phyloP scores from a whole-genome alignment of 306 rosid species.

The Cicer cuneatum region DNA sequence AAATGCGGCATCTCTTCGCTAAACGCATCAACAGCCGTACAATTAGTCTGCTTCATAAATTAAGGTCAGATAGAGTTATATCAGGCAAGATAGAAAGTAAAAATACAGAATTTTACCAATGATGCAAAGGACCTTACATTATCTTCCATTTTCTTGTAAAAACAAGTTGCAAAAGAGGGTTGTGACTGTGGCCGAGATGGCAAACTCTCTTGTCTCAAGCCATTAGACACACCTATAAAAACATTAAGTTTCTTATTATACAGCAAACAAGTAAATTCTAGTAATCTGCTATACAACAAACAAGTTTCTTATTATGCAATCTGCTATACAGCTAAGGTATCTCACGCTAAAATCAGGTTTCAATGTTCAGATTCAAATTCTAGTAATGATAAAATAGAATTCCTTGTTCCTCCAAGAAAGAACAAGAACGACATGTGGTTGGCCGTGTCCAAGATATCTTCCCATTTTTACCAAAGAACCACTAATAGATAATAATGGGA shows the following conservation, averaged over 20 bases:
- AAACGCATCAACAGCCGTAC: constrained; percentile 46
- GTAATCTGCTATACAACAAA: constrained; percentile 17
- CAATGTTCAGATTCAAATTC: constrained; percentile 20
- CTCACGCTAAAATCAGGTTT: constrained; percentile 36
- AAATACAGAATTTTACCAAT: constrained; percentile 35
- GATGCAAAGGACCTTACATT: constrained; percentile 59
- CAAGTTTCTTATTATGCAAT: too few species aligned
- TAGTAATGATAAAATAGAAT: not conserved
- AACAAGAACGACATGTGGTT: constrained; percentile 8
- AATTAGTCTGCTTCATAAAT: constrained; percentile 59
- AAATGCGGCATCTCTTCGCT: constrained; percentile 57
- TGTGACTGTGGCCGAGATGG: constrained; percentile 45
- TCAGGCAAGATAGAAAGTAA: constrained; percentile 32
- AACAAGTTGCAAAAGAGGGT: constrained; percentile 54
- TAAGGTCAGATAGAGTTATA: constrained; percentile 40
- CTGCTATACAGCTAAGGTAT: constrained; percentile 24
- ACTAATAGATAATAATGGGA: not conserved
- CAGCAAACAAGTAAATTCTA: constrained; percentile 14
- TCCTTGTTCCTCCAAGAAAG: not conserved
- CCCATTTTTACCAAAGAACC: constrained; percentile 12
- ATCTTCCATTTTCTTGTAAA: constrained; percentile 58
- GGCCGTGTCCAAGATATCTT: constrained; percentile 35
- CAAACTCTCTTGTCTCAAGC: constrained; percentile 49
- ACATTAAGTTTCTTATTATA: constrained; percentile 39
- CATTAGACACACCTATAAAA: constrained; percentile 57